Percentiles rank a stretch among this genome's conserved stretches.
These are phyloP conservation scores for Craterostigma plantagineum DNA, from an alignment of 257 asterid genomes.

Conservation along the genomic window DNA sequence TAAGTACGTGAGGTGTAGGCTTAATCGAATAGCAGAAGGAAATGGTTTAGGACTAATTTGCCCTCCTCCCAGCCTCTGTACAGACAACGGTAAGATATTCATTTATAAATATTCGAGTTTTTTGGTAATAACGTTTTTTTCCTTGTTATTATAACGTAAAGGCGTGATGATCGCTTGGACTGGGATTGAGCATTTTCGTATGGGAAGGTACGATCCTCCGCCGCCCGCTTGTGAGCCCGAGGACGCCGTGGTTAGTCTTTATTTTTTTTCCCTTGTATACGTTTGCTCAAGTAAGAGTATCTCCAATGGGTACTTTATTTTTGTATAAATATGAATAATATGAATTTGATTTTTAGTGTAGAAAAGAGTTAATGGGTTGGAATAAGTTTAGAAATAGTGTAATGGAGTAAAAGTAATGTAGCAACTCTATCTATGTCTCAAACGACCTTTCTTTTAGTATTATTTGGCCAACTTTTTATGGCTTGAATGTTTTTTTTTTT, in stretches of 20 bases:
- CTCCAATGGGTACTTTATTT: no score
- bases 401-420: no score
- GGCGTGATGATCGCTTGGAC: conserved; percentile 99
- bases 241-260: conserved; percentile 58
- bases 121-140: background rate
- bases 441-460: no score
- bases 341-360: no score
- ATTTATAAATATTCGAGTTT: background rate
- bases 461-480: no score
- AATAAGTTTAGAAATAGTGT: no score
- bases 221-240: conserved; percentile 81
- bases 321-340: no score
- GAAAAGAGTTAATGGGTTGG: no score
- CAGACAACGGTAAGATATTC: conserved; percentile 59
- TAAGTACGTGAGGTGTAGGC: conserved; percentile 60
- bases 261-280: no score
- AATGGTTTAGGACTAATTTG: conserved; percentile 66
- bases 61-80: conserved; percentile 95
- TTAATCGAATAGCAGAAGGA: conserved; percentile 34
- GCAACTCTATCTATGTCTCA: no score
- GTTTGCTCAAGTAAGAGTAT: no score
- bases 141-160: conserved; percentile 8
- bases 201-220: conserved; percentile 93
- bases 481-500: background rate
- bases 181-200: conserved; percentile 75